Conservation (phyloP, 768 basidiomycete species). For the Leccinum barrowsii region DNA sequence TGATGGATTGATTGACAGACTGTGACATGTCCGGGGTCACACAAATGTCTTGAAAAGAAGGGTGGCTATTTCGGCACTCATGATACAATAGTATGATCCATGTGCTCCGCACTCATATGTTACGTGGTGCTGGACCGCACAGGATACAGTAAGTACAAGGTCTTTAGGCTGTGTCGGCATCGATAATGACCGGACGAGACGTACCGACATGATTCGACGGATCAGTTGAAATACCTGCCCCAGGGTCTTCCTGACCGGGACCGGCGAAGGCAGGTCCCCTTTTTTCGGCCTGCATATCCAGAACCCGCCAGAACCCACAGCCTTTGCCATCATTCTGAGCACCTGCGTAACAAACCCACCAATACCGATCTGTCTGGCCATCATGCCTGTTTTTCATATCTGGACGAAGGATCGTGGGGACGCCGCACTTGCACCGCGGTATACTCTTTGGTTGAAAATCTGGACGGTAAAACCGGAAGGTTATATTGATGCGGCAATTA, state of each 20-base stretch:
- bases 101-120: neutral
- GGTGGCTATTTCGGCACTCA: neutral
- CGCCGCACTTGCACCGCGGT: slow-evolving; percentile 69
- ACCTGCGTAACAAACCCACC: slow-evolving; percentile 75
- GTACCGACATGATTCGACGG: slow-evolving; percentile 1
- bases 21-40: neutral
- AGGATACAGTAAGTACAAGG: neutral
- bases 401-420: slow-evolving; percentile 66
- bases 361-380: slow-evolving; percentile 56
- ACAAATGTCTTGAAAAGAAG: slow-evolving; percentile 1
- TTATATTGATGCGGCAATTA: slow-evolving; percentile 78
- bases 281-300: slow-evolving; percentile 68
- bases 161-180: slow-evolving; percentile 1
- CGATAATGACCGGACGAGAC: neutral
- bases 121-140: neutral
- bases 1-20: slow-evolving; percentile 7
- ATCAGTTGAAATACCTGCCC: neutral
- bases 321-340: slow-evolving; percentile 84
- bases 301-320: slow-evolving; percentile 68
- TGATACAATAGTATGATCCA: neutral
- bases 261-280: slow-evolving; percentile 47
- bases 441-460: slow-evolving; percentile 67
- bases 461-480: slow-evolving; percentile 83
- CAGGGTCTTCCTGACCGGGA: slow-evolving; percentile 1
- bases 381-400: slow-evolving; percentile 75